A percentile compares a stretch with the other conserved stretches of the same genome.
These are phyloP conservation scores for Capsella bursapastoris DNA, from an alignment of 345 rosid genomes.

Conservation along the genomic window DNA sequence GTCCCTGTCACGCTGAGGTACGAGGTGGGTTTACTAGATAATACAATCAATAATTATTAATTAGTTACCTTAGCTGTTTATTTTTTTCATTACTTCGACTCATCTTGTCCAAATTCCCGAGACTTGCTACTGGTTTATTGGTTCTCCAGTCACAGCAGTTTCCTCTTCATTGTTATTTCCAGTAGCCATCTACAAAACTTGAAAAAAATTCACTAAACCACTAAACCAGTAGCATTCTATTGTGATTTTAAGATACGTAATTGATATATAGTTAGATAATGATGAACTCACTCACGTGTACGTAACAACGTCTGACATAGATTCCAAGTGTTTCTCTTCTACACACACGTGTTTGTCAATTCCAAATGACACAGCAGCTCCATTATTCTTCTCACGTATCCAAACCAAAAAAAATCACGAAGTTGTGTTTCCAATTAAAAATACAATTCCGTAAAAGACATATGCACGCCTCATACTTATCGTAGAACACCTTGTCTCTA, in stretches of 20 bases:
- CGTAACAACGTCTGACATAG: slow-evolving; percentile 34
- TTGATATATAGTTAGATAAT: slow-evolving; percentile 7
- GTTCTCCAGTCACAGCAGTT: no score
- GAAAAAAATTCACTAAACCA: no score
- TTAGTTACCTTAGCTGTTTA: not conserved
- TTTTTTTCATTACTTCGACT: not conserved
- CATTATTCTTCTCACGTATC: not conserved
- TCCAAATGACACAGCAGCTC: not conserved
- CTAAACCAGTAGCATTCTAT: not conserved
- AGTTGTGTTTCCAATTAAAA: not conserved
- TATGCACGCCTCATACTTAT: no score
- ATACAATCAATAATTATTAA: not conserved
- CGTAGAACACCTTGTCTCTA: no score
- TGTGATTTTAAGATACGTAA: slow-evolving; percentile 17
- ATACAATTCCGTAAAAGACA: not conserved
- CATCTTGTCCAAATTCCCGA: not conserved
- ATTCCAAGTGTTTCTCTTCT: slow-evolving; percentile 9
- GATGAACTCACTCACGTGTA: slow-evolving; percentile 42
- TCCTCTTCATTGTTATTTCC: no score
- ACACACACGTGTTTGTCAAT: slow-evolving; percentile 10
- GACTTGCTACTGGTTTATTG: no score
- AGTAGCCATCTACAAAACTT: no score
- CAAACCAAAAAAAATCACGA: not conserved
- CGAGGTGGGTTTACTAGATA: slow-evolving; percentile 1
- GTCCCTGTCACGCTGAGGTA: slow-evolving; percentile 23